A percentile compares a stretch with the other conserved stretches of the same genome.
phyloP scores from a whole-genome alignment of 768 basidiomycete species.

The Trametes meyenii region DNA sequence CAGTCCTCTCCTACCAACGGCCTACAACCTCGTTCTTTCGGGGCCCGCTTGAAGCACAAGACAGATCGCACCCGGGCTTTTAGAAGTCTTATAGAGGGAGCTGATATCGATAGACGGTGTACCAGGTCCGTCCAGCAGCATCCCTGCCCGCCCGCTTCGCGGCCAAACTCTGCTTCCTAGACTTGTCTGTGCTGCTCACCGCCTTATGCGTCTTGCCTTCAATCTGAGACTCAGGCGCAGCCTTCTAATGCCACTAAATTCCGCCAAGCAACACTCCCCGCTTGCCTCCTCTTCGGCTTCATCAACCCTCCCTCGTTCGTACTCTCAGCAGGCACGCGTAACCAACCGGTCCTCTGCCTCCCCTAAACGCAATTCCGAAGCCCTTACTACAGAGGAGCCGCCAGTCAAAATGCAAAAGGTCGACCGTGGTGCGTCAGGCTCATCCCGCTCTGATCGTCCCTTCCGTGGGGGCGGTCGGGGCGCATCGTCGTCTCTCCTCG shows the following conservation, averaged over 20 bases:
- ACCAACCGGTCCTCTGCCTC: conserved; percentile 21
- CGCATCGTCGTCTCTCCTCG: conserved; percentile 20
- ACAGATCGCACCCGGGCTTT: no score
- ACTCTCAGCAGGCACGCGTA: conserved; percentile 41
- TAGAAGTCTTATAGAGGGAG: neutral
- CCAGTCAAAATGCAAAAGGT: conserved; percentile 25
- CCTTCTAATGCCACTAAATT: conserved; percentile 64
- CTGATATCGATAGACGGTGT: neutral
- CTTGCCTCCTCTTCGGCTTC: conserved; percentile 26
- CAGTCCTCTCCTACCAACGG: neutral
- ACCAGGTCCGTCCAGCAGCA: neutral
- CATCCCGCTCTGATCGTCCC: conserved; percentile 5
- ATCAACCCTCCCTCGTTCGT: conserved; percentile 41
- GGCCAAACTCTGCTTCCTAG: conserved; percentile 2
- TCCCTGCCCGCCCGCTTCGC: neutral
- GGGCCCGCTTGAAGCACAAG: neutral
- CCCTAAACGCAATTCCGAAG: conserved; percentile 17
- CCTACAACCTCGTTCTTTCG: neutral
- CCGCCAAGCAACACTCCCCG: conserved; percentile 27
- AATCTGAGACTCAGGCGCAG: conserved; percentile 51
- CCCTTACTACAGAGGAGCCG: conserved; percentile 22
- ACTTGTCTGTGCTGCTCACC: conserved; percentile 13
- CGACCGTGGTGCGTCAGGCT: conserved; percentile 12
- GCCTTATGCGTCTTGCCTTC: conserved; percentile 54
- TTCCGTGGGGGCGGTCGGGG: conserved; percentile 15